Base-by-base conservation (phyloP, 371 early-diverging fungal genomes). In the Rhizopus sp. region DNA sequence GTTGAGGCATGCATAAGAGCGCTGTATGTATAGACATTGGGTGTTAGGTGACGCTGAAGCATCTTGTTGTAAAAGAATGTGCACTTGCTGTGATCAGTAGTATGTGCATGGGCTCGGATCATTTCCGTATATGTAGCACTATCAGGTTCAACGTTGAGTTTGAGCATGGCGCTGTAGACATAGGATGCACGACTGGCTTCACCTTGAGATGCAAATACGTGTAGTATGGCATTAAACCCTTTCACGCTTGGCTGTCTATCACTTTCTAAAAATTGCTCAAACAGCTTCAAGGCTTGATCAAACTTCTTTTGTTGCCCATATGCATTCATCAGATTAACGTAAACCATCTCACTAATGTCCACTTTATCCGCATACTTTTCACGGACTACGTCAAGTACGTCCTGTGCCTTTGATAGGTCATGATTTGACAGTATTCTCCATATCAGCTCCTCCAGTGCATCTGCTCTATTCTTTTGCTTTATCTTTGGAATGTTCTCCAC, bases 1-100 rank as follows among this genome's bases (percentile, higher is more conserved):
- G 68, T 37, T 39, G 68, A 63, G 5, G 74, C 71, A 17, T 83
- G 73, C 30, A 85, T 80, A 5, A 85, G 54, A 10, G 78, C 72
- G 12, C 76, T 79, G 52, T 66, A 85, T 1, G 72, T 77, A 49
- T 82, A 78, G 0, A 61, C 72, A 53, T 82, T 83, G 8, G 85
- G 82, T 17, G 63, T 35, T 7, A 82, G 32, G 0, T 60, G 59
- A 5, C 54, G 47, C 4, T 74, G 68, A 9, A 68, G 49, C 80
- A 83, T 80, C 34, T 65, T 60, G 40, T 72, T 64, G 40, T 80
- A 81, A 42, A 66, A 79, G 7, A 72, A 58, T 3, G 79, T 37
- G 13, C 60, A 75, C 7, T 33, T 46, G 29, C 53, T 64, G 47
- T 61, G 46, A 29, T 63, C 58, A 7, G 63, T 66, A 2, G 54